phyloP scores from a whole-genome alignment of 148 eudicot species.

The Silene latifolia region DNA sequence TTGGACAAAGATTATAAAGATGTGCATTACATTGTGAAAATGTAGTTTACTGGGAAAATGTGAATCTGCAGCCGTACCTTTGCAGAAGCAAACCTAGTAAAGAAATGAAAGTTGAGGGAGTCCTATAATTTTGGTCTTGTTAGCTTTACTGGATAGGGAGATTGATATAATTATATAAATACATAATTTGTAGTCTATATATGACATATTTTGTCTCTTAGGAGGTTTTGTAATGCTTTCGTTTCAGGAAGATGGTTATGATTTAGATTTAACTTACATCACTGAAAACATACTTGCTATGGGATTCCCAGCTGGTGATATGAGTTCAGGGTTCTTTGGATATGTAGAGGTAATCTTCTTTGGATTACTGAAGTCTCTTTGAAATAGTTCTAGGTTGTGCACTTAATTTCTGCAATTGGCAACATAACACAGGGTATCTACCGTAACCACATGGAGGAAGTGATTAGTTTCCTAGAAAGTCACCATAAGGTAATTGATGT shows the following conservation, averaged over 20 bases:
- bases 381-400: not conserved
- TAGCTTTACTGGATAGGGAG: not conserved
- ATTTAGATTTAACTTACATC: conserved; percentile 95
- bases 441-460: conserved; percentile 99
- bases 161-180: not conserved
- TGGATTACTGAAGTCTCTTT: not conserved
- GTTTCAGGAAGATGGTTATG: conserved; percentile 89
- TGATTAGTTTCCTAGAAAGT: conserved; percentile 83
- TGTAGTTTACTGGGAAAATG: too few relatives aligned
- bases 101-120: too few relatives aligned
- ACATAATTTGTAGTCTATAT: not conserved
- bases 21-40: too few relatives aligned
- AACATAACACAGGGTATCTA: conserved; percentile 70
- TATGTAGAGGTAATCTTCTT: conserved; percentile 72
- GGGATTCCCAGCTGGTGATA: conserved; percentile 99
- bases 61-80: too few relatives aligned
- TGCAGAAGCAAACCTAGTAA: too few relatives aligned
- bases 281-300: conserved; percentile 97
- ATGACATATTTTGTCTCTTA: not conserved
- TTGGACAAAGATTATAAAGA: too few relatives aligned
- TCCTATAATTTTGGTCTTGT: not conserved
- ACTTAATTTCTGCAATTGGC: not conserved
- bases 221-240: not conserved
- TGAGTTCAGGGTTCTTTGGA: conserved; percentile 95
- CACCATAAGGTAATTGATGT: conserved; percentile 71